phyloP scores from a whole-genome alignment of 257 asterid genomes.

The Solanum chilense region DNA sequence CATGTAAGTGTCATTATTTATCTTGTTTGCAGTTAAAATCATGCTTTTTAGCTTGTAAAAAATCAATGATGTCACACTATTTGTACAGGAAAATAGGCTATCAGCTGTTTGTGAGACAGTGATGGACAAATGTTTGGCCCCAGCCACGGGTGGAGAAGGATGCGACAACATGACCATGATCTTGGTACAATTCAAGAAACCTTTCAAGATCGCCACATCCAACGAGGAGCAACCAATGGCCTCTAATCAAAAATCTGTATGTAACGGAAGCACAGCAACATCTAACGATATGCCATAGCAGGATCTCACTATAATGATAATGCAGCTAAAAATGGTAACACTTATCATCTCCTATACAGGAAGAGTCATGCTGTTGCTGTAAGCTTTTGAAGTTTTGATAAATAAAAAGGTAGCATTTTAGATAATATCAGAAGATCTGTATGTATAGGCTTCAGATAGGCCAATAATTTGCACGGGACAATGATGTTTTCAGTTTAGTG shows the following conservation, averaged over 20 bases:
- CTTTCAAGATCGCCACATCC: constrained; percentile 2
- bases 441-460: not conserved
- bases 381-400: not conserved
- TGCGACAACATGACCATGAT: constrained; percentile 98
- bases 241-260: constrained; percentile 11
- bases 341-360: not conserved
- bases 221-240: constrained; percentile 16
- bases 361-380: not conserved
- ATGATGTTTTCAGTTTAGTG: not conserved
- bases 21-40: not conserved
- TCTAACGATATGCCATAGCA: not conserved
- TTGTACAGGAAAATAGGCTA: constrained; percentile 63
- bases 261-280: not conserved
- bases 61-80: not conserved
- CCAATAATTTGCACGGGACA: not conserved
- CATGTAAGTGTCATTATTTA: constrained; percentile 38
- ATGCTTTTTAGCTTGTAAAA: not conserved
- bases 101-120: constrained; percentile 67
- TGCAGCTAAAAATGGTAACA: not conserved
- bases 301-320: not conserved
- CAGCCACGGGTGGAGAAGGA: constrained; percentile 80
- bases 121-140: constrained; percentile 77
- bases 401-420: not conserved
- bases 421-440: not conserved
- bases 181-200: constrained; percentile 66